Evolutionary conservation across 805 yeast species (phyloP).

Genomic region (Metschnikowia lachancei): DNA sequence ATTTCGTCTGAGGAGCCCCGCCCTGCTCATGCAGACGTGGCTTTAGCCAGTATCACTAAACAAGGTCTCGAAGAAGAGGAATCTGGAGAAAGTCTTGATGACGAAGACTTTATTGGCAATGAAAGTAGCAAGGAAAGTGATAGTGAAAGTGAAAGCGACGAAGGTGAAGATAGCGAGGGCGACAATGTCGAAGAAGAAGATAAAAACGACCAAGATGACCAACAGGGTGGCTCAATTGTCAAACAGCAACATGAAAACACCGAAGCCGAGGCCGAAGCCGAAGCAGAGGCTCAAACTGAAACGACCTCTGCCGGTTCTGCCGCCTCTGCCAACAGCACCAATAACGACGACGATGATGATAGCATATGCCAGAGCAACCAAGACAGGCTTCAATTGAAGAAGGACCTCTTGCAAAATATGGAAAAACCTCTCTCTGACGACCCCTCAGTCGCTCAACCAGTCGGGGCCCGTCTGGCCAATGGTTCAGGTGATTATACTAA

Average conservation of each 20-base stretch:
- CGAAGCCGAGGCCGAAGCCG: background rate
- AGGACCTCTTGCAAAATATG: constrained; percentile 17
- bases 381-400: constrained; percentile 16
- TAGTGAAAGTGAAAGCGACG: constrained; percentile 19
- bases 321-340: constrained; percentile 3
- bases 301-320: too few species aligned
- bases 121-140: constrained; percentile 10
- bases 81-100: background rate
- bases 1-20: background rate
- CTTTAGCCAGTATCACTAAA: background rate
- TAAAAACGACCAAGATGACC: constrained; percentile 17
- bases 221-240: background rate
- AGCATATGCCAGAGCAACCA: constrained; percentile 7
- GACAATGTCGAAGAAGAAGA: constrained; percentile 26
- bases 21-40: background rate
- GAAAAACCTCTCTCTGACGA: constrained; percentile 17
- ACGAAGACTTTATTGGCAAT: background rate
- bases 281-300: background rate
- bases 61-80: background rate
- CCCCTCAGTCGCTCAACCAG: background rate
- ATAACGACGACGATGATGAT: constrained; percentile 17
- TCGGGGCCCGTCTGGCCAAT: background rate
- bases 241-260: constrained; percentile 9
- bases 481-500: background rate
- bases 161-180: constrained; percentile 25